A percentile compares a stretch with the other conserved stretches of the same genome.
Evolutionary conservation across 768 basidiomycete genomes (phyloP).

Genomic region (Naganishia onofrii): DNA sequence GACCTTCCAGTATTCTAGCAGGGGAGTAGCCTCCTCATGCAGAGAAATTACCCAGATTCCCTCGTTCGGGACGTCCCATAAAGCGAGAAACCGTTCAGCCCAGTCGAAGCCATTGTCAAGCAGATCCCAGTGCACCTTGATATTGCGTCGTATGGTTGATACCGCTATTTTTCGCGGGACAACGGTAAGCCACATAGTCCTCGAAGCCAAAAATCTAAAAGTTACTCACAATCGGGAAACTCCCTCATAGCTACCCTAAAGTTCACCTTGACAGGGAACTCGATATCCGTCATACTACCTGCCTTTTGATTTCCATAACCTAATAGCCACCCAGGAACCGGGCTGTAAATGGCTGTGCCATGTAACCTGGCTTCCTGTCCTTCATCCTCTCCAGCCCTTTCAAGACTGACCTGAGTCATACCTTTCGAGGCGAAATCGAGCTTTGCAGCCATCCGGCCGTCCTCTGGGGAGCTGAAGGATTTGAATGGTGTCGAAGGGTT

Average conservation of each 20-base stretch:
- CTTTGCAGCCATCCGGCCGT: background rate
- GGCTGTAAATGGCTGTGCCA: conserved; percentile 3
- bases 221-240: conserved; percentile 2
- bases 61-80: conserved; percentile 21
- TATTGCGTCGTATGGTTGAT: conserved; percentile 9
- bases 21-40: background rate
- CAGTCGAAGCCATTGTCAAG: background rate
- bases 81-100: conserved; percentile 8
- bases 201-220: no score
- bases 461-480: background rate
- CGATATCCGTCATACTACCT: background rate
- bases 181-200: no score
- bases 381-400: conserved; percentile 7
- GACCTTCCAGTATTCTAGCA: background rate
- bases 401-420: conserved; percentile 5
- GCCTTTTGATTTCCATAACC: background rate
- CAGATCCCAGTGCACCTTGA: conserved; percentile 9
- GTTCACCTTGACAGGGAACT: conserved; percentile 24
- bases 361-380: conserved; percentile 11
- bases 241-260: conserved; percentile 3
- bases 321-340: background rate
- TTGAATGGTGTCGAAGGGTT: background rate
- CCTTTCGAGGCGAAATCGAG: conserved; percentile 28
- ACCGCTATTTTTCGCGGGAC: background rate
- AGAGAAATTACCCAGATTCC: conserved; percentile 20